Conservation (phyloP, 2,329 filamentous ascomycete species). For the Zymoseptoria crescenta region DNA sequence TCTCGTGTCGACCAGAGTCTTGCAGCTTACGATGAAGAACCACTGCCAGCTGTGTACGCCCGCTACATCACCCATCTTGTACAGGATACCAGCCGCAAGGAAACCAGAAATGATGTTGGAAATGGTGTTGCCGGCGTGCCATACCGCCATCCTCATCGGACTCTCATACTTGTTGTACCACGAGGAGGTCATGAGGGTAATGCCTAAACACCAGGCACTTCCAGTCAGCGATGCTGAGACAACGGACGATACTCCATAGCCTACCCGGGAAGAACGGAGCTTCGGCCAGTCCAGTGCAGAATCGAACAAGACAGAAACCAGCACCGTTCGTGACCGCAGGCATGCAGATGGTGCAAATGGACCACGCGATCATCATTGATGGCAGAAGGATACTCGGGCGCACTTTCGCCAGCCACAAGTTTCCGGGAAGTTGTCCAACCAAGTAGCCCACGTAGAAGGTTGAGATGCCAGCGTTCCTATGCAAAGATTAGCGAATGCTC, state of each 20-base stretch:
- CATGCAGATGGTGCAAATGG: constrained; percentile 41
- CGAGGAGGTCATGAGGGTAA: constrained; percentile 33
- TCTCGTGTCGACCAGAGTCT: constrained; percentile 45
- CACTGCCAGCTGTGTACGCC: constrained; percentile 20
- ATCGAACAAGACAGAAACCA: constrained; percentile 33
- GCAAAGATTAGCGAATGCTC: not conserved
- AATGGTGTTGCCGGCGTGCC: constrained; percentile 41
- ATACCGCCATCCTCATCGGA: constrained; percentile 38
- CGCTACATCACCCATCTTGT: constrained; percentile 34
- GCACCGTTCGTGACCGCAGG: constrained; percentile 31
- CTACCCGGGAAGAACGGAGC: constrained; percentile 35
- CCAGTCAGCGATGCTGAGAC: no score
- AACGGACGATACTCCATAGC: no score
- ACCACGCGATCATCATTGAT: constrained; percentile 36
- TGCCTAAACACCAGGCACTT: no score
- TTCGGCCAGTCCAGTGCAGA: constrained; percentile 34
- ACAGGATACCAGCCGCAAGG: constrained; percentile 39
- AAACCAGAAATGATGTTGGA: constrained; percentile 41
- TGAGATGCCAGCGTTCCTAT: constrained; percentile 32
- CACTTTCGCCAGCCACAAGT: constrained; percentile 38
- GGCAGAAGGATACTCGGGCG: constrained; percentile 33
- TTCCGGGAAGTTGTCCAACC: constrained; percentile 39
- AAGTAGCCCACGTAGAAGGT: constrained; percentile 40
- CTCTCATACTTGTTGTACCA: constrained; percentile 43
- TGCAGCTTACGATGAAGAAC: constrained; percentile 13